These are phyloP conservation scores for Cladosporium colombiae DNA, from an alignment of 2,329 filamentous ascomycete genomes.

Conservation along the genomic window DNA sequence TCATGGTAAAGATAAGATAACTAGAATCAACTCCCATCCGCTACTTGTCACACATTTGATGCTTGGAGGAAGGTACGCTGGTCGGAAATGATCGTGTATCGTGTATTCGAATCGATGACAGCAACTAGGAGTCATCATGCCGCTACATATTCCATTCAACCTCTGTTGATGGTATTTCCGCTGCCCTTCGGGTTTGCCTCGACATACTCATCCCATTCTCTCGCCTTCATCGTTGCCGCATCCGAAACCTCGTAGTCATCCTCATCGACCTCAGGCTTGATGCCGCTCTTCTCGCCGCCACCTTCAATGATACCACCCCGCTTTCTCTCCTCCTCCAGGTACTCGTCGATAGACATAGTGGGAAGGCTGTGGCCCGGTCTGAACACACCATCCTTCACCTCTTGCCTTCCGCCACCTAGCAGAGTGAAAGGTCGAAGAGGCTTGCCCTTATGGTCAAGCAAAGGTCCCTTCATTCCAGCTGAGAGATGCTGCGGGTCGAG, in stretches of 20 bases:
- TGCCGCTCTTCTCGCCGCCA: constrained; percentile 73
- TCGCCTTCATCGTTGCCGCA: constrained; percentile 86
- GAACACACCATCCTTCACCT: constrained; percentile 80
- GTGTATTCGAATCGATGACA: not conserved
- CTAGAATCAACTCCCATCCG: not conserved
- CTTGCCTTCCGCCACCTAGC: constrained; percentile 68
- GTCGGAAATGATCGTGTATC: not conserved
- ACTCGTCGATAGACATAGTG: constrained; percentile 98
- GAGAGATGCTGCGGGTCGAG: constrained; percentile 66
- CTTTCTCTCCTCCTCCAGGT: constrained; percentile 84
- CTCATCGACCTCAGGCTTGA: constrained; percentile 75
- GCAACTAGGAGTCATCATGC: not conserved
- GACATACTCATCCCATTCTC: constrained; percentile 91
- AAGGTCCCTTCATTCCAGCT: constrained; percentile 57
- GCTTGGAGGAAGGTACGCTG: not conserved
- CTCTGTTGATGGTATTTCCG: constrained; percentile 81
- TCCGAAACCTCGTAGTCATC: constrained; percentile 88
- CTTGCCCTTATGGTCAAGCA: constrained; percentile 77
- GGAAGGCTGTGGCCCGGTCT: constrained; percentile 87
- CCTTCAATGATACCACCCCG: constrained; percentile 89
- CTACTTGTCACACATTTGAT: not conserved
- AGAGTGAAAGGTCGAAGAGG: constrained; percentile 91
- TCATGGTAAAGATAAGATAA: not conserved
- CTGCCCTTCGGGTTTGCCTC: constrained; percentile 85
- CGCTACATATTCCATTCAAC: constrained; percentile 42